Conservation (phyloP, 192 early-diverging fungal species). For the Pilaira anomala region DNA sequence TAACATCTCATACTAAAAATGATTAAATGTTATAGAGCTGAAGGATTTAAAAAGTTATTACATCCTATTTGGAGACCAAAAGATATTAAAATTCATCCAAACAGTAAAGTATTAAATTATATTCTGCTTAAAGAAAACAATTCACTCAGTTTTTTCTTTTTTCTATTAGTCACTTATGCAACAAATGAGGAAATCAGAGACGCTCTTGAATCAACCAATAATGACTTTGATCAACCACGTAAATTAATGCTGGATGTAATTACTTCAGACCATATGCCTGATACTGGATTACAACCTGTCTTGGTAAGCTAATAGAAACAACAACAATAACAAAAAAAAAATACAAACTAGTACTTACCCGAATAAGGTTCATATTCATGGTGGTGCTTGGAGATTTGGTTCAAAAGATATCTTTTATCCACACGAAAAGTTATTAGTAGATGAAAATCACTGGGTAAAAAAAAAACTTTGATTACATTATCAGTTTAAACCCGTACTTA, state of each 20-base stretch:
- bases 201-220: slow-evolving; percentile 7
- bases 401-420: slow-evolving; percentile 38
- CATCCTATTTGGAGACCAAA: slow-evolving; percentile 7
- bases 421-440: slow-evolving; percentile 12
- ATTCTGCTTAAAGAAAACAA: not conserved
- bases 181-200: slow-evolving; percentile 22
- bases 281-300: slow-evolving; percentile 14
- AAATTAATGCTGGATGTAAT: slow-evolving; percentile 27
- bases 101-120: no score
- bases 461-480: not conserved
- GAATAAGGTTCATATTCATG: slow-evolving; percentile 59
- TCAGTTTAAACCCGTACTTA: no score
- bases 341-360: not conserved
- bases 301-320: slow-evolving; percentile 4
- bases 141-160: no score
- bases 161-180: slow-evolving; percentile 23
- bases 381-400: slow-evolving; percentile 61
- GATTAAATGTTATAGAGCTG: not conserved
- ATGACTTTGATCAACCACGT: slow-evolving; percentile 25
- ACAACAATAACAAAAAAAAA: no score
- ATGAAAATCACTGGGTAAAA: slow-evolving; percentile 24
- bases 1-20: no score
- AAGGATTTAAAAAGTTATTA: not conserved
- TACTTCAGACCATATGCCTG: not conserved
- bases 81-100: slow-evolving; percentile 12